Percentiles rank a stretch among this genome's conserved stretches.
These are phyloP conservation scores for Kwoniella heveanensis DNA, from an alignment of 768 basidiomycete genomes.

Conservation along the genomic window DNA sequence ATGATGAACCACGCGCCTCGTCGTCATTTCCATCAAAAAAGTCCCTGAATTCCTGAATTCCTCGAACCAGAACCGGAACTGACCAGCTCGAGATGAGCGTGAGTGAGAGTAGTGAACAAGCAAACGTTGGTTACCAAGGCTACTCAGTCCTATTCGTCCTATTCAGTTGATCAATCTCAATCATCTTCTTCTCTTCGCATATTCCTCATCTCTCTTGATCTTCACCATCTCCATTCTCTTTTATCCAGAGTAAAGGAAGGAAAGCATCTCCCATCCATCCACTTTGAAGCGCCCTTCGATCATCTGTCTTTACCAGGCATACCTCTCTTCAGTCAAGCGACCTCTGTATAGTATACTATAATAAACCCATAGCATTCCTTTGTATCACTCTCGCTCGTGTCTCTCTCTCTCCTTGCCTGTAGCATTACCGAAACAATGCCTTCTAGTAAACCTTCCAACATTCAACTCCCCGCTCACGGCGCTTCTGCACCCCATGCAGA, in stretches of 20 bases:
- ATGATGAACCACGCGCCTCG: neutral
- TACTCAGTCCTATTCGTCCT: too few relatives aligned
- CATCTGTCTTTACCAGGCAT: neutral
- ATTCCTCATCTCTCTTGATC: too few relatives aligned
- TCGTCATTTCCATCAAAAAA: neutral
- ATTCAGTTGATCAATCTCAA: too few relatives aligned
- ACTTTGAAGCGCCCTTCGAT: too few relatives aligned
- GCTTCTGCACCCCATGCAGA: neutral
- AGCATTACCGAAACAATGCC: conserved; percentile 3
- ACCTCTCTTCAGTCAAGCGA: neutral
- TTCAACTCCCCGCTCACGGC: conserved; percentile 14
- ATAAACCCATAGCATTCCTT: too few relatives aligned
- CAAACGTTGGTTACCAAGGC: neutral
- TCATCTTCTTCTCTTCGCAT: too few relatives aligned
- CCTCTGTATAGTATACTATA: neutral
- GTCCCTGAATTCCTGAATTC: neutral
- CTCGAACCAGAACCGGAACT: neutral
- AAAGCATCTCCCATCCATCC: too few relatives aligned
- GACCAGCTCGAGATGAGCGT: neutral
- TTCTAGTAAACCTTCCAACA: conserved; percentile 16
- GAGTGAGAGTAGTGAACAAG: too few relatives aligned
- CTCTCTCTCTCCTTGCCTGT: neutral
- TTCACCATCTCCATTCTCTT: too few relatives aligned
- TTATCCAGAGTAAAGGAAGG: too few relatives aligned
- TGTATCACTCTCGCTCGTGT: neutral